Evolutionary conservation across 176 grass and related monocot species (phyloP), one percentile per base, ranked within the genome.

Genomic region (Neostapfia colusana): DNA sequence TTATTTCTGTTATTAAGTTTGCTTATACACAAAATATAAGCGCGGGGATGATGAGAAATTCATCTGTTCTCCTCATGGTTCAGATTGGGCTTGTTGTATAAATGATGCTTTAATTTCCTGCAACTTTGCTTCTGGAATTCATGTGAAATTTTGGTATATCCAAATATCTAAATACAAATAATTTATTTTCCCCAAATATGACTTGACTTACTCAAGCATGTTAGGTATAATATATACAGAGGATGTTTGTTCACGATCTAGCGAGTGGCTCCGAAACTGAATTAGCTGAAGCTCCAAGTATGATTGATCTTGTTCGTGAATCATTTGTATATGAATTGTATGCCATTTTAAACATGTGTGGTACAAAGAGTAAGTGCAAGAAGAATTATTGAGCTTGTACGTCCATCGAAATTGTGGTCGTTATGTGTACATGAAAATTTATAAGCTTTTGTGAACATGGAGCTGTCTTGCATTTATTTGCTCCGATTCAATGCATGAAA

Each of bases 401-500:
- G 6, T 40, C 11, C 65, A 76, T 64, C 61, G 55, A 86, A 76
- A 76, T 53, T 20, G 37, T 26, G 59, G 64, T 56, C 8, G 74
- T 63, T 63, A 66, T 53, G 61, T 66, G 60, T 51, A 65, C 61
- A 26, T 49, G 42, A 37, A 78, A 77, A 38, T 51, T 65, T 65
- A 31, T 2, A 34, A 77, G 44, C 60, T 65, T 49, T 38, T 12
- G 28, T 16, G 13, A 34, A 62, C 14, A 76, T 80, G 79, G 44
- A 65, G 55, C 70, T 84, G 44, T 84, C 70, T 38, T 65, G 75
- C 76, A 84, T 88, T 84, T 75, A 80, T 70, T 79, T 70, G 70
- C 44, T 54, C 65, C 70, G 39, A 88, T 80, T 88, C 27, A 88
- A 75, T 84, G 76, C 73, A 65, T 84, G 64, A 88, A 84, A 84